Percentiles rank a stretch among this genome's conserved stretches.
phyloP scores from a whole-genome alignment of 306 rosid species.

The Benincasa hispida region DNA sequence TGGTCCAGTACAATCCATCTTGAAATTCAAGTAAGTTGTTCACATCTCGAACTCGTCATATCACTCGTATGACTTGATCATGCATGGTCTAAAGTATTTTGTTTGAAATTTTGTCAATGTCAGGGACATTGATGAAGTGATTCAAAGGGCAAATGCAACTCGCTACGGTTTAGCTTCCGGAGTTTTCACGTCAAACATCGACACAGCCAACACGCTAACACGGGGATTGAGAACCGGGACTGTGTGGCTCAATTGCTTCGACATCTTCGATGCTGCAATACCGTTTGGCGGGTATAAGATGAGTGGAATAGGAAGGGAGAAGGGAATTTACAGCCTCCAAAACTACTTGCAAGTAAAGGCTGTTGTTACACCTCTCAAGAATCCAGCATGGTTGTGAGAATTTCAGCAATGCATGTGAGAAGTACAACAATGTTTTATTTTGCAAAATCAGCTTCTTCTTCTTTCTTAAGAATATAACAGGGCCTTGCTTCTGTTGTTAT shows the following conservation, averaged over 20 bases:
- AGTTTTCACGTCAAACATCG: conserved; percentile 51
- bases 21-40: conserved; percentile 76
- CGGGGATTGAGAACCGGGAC: conserved; percentile 75
- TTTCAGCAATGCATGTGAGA: background rate
- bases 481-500: background rate
- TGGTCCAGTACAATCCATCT: conserved; percentile 83
- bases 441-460: background rate
- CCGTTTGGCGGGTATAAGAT: conserved; percentile 96
- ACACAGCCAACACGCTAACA: conserved; percentile 55
- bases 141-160: conserved; percentile 49
- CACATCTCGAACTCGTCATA: background rate
- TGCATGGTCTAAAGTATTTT: background rate
- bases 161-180: conserved; percentile 81
- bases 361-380: conserved; percentile 55
- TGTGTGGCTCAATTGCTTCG: conserved; percentile 80
- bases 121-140: conserved; percentile 65
- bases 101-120: background rate
- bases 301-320: conserved; percentile 88
- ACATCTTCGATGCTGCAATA: conserved; percentile 87
- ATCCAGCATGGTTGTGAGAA: conserved; percentile 68
- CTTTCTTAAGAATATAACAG: background rate
- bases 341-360: conserved; percentile 87
- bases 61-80: background rate
- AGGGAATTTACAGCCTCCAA: conserved; percentile 71
- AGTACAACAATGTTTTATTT: background rate